Conservation (phyloP, 2,329 filamentous ascomycete species). For the Aspergillus sp. region DNA sequence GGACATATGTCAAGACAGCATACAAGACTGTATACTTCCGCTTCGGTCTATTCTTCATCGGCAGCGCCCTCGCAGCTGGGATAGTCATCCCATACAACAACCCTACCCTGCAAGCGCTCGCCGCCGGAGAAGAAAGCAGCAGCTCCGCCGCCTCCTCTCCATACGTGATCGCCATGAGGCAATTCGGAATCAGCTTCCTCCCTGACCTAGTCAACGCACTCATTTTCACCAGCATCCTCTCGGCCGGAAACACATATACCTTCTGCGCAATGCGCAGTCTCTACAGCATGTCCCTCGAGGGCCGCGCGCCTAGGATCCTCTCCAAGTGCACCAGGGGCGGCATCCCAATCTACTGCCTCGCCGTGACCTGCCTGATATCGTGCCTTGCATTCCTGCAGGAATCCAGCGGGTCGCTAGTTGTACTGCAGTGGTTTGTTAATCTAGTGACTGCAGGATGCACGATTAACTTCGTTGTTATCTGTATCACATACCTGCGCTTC, state of each 20-base stretch:
- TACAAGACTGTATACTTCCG: conserved; percentile 75
- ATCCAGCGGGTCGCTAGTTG: not conserved
- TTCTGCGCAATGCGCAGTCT: conserved; percentile 55
- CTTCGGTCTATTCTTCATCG: conserved; percentile 68
- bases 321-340: conserved; percentile 60
- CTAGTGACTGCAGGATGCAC: not conserved
- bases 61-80: conserved; percentile 67
- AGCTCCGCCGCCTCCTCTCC: conserved; percentile 57
- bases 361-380: not conserved
- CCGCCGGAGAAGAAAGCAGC: conserved; percentile 17
- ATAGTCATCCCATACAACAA: conserved; percentile 64
- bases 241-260: conserved; percentile 57
- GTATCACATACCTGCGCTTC: not conserved
- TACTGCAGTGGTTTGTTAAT: not conserved
- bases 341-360: conserved; percentile 57
- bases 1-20: conserved; percentile 65
- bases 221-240: conserved; percentile 55
- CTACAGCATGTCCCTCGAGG: conserved; percentile 55
- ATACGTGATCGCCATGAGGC: conserved; percentile 63
- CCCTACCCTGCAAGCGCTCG: conserved; percentile 15
- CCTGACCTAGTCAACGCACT: conserved; percentile 62
- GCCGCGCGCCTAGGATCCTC: conserved; percentile 55
- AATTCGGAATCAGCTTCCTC: conserved; percentile 53
- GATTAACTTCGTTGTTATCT: not conserved
- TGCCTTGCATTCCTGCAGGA: not conserved